Conservation (phyloP, 139 green algal genomes). For the Zygnema cylindricum region DNA sequence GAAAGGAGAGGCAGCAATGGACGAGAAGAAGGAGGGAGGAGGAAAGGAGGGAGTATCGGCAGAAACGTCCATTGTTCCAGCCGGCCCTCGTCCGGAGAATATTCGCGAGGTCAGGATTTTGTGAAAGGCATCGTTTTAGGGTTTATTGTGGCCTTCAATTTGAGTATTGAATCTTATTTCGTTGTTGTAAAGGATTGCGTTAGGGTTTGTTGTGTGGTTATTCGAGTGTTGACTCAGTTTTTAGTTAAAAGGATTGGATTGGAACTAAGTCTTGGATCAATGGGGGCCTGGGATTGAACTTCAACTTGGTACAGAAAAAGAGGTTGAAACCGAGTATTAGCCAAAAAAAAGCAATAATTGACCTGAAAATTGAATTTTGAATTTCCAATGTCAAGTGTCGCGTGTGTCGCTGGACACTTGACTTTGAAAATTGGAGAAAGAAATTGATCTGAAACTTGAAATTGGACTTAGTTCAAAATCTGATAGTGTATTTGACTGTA, state of each 20-base stretch:
- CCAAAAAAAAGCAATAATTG: too few relatives aligned
- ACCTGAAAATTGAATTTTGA: too few relatives aligned
- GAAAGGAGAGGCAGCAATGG: constrained; percentile 11
- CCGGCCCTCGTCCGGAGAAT: constrained; percentile 41
- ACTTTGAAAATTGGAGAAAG: too few relatives aligned
- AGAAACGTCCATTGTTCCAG: constrained; percentile 29
- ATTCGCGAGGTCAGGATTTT: constrained; percentile 39
- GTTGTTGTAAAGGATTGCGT: background rate
- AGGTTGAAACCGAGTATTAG: too few relatives aligned
- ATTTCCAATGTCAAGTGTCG: too few relatives aligned
- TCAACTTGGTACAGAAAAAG: too few relatives aligned
- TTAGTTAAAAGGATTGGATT: background rate
- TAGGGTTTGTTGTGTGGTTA: background rate
- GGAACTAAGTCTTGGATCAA: background rate
- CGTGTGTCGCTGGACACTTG: too few relatives aligned
- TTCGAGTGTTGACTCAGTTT: background rate
- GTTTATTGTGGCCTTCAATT: background rate
- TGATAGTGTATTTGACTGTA: too few relatives aligned
- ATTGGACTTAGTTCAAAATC: too few relatives aligned
- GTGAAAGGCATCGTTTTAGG: background rate
- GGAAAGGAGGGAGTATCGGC: background rate
- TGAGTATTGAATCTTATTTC: background rate
- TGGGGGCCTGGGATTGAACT: background rate
- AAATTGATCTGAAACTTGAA: too few relatives aligned
- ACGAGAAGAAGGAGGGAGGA: background rate